phyloP scores from a whole-genome alignment of 225 moss, liverwort and hornwort species.

The Climacium dendroides region DNA sequence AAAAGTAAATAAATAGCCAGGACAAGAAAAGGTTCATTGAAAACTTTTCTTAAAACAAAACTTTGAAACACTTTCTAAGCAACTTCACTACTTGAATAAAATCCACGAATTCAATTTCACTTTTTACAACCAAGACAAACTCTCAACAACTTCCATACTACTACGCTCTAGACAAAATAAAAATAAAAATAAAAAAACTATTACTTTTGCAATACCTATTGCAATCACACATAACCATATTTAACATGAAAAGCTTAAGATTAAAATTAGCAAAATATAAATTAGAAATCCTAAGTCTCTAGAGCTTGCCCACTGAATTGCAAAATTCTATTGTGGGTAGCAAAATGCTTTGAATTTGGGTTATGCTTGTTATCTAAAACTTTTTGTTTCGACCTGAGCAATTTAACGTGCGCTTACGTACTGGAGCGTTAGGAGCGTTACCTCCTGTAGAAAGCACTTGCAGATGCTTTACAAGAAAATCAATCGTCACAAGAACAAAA shows the following conservation, averaged over 20 bases:
- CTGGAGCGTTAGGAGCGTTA: neutral
- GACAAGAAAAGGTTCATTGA: neutral
- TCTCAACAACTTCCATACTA: neutral
- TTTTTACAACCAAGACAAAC: neutral
- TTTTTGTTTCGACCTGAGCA: neutral
- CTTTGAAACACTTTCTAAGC: neutral
- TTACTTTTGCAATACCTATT: neutral
- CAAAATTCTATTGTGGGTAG: neutral
- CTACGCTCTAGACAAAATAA: neutral
- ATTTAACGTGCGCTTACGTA: neutral
- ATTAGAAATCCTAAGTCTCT: neutral
- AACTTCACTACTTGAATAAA: neutral
- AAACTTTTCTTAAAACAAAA: neutral
- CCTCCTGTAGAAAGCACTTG: neutral
- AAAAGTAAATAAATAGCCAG: no score
- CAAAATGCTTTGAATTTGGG: neutral
- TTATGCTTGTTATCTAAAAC: neutral
- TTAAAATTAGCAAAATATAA: neutral
- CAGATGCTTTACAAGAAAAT: neutral
- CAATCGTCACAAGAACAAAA: neutral
- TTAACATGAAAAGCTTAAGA: neutral
- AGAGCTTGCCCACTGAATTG: neutral
- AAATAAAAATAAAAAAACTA: no score
- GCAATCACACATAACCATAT: neutral
- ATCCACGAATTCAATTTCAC: neutral